Percentiles rank a stretch among this genome's conserved stretches.
Evolutionary conservation across 1,284 basidiomycete genomes (phyloP).

Genomic region (Pseudozyma pruni): DNA sequence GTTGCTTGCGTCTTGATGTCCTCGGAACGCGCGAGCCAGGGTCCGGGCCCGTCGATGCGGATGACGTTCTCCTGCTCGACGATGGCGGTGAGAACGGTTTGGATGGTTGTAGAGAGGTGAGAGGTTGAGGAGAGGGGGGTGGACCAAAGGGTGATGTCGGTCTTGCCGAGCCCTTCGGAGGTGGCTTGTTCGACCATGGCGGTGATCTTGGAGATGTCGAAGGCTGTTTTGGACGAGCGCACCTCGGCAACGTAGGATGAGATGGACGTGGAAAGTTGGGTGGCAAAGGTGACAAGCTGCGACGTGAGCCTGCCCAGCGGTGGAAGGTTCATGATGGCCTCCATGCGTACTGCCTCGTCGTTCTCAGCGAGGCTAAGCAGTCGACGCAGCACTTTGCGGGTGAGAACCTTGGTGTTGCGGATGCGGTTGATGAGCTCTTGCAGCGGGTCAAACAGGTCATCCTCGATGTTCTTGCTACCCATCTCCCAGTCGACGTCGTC

Average conservation of each 20-base stretch:
- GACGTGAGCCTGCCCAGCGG: slow-evolving; percentile 53
- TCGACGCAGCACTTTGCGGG: slow-evolving; percentile 60
- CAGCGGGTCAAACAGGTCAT: slow-evolving; percentile 54
- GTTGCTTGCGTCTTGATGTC: slow-evolving; percentile 84
- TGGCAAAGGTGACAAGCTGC: slow-evolving; percentile 58
- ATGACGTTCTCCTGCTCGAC: slow-evolving; percentile 62
- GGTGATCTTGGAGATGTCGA: slow-evolving; percentile 38
- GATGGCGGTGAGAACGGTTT: slow-evolving; percentile 47
- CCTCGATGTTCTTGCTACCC: slow-evolving; percentile 41
- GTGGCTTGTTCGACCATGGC: slow-evolving; percentile 47
- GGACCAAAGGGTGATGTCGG: slow-evolving; percentile 35
- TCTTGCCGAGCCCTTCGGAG: slow-evolving; percentile 45
- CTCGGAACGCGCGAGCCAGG: slow-evolving; percentile 88
- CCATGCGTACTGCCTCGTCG: slow-evolving; percentile 59
- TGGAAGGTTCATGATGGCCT: slow-evolving; percentile 57
- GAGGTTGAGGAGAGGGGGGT: slow-evolving; percentile 38
- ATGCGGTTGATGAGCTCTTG: slow-evolving; percentile 56
- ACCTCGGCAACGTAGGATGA: slow-evolving; percentile 48
- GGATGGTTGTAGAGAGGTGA: slow-evolving; percentile 49
- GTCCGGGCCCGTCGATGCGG: slow-evolving; percentile 68
- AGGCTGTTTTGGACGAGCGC: slow-evolving; percentile 39
- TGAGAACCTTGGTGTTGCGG: slow-evolving; percentile 57
- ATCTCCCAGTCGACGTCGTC: slow-evolving; percentile 56
- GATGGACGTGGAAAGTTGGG: slow-evolving; percentile 38
- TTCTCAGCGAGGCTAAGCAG: slow-evolving; percentile 56